Evolutionary conservation across 2,329 filamentous ascomycete genomes (phyloP), one percentile per base, ranked within the genome.

Genomic region (Diaporthe aspalathi): DNA sequence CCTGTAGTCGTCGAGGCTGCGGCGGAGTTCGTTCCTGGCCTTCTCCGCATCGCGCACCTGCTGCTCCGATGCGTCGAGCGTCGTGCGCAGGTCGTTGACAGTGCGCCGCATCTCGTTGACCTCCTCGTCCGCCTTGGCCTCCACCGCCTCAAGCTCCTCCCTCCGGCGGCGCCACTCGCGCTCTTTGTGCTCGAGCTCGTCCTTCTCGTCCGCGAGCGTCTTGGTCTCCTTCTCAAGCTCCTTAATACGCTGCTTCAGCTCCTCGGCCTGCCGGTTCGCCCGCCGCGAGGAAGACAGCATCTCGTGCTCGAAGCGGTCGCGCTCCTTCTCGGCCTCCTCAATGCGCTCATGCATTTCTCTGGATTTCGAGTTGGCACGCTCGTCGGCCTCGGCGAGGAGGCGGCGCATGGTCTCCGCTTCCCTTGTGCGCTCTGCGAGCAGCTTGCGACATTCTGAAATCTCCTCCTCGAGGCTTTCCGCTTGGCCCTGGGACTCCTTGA

Each of bases 381-480:
- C 90, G 79, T 98, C 94, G 11, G 95, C 93, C 75, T 98, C 95
- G 20, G 92, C 91, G 16, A 99, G 85, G 72, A 98, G 87, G 62
- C 94, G 88, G 43, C 96, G 90, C 95, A 99, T 98, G 0, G 94
- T 98, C 83, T 98, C 95, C 32, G 91, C 93, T 82, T 99, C 96
- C 53, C 96, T 90, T 5, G 94, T 95, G 32, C 96, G 91, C 81
- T 99, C 96, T 67, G 89, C 90, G 2, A 99, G 87, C 73, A 98
- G 88, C 71, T 94, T 90, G 79, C 97, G 94, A 3, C 94, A 92
- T 81, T 99, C 96, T 1, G 90, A 90, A 1, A 98, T 86, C 80
- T 99, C 96, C 81, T 99, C 96, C 78, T 98, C 95, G 0, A 98
- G 84, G 71, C 91, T 93, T 77, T 98, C 95, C 49, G 91, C 92